phyloP scores from a whole-genome alignment of 371 early-diverging fungal genomes.

The Apophysomyces ossiformis region DNA sequence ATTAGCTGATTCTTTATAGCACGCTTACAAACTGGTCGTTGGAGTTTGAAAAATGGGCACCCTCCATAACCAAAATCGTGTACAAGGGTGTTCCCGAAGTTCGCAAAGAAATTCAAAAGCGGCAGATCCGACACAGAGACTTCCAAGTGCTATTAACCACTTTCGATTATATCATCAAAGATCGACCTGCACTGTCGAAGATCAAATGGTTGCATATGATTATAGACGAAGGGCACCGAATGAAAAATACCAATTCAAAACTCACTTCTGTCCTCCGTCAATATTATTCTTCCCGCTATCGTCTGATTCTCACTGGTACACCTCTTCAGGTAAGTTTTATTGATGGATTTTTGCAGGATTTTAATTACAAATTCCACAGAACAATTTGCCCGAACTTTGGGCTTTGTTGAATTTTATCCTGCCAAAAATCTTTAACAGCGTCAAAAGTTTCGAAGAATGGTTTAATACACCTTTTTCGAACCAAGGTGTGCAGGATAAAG shows the following conservation, averaged over 20 bases:
- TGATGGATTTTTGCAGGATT: slow-evolving; percentile 1
- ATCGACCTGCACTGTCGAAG: slow-evolving; percentile 80
- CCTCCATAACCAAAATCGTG: slow-evolving; percentile 84
- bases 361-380: slow-evolving; percentile 47
- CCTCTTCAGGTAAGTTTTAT: slow-evolving; percentile 83
- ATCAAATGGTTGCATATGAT: slow-evolving; percentile 96
- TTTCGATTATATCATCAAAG: slow-evolving; percentile 97
- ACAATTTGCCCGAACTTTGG: slow-evolving; percentile 99
- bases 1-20: slow-evolving; percentile 19
- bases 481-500: slow-evolving; percentile 84
- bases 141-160: slow-evolving; percentile 98
- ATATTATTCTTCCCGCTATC: slow-evolving; percentile 87
- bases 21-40: slow-evolving; percentile 97
- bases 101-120: slow-evolving; percentile 76
- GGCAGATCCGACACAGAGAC: slow-evolving; percentile 73
- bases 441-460: slow-evolving; percentile 97
- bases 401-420: slow-evolving; percentile 97
- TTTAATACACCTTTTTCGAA: slow-evolving; percentile 96
- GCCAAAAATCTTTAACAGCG: slow-evolving; percentile 95
- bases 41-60: slow-evolving; percentile 99
- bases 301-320: slow-evolving; percentile 98
- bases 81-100: slow-evolving; percentile 88
- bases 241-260: slow-evolving; percentile 96
- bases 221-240: slow-evolving; percentile 99
- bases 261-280: slow-evolving; percentile 84